Conservation (phyloP, 2,329 filamentous ascomycete species). For the Trichoderma sp. region DNA sequence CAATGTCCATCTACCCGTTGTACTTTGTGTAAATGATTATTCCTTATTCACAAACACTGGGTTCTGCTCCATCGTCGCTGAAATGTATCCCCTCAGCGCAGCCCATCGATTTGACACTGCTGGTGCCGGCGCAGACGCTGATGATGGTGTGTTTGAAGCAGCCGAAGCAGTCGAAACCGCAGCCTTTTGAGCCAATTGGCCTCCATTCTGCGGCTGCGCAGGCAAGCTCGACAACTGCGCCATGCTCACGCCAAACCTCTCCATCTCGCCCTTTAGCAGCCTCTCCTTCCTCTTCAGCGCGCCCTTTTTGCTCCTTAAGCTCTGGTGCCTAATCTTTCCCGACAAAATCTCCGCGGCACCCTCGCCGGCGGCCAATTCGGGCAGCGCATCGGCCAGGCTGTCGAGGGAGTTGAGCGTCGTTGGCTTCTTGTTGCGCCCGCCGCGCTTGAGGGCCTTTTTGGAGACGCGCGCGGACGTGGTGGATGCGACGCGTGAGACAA, state of each 20-base stretch:
- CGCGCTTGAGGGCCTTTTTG: slow-evolving; percentile 31
- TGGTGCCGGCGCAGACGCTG: slow-evolving; percentile 1
- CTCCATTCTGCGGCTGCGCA: slow-evolving; percentile 14
- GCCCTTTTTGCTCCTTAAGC: slow-evolving; percentile 73
- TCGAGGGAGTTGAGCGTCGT: slow-evolving; percentile 81
- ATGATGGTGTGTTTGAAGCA: background rate
- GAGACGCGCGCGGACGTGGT: slow-evolving; percentile 39
- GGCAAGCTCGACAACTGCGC: slow-evolving; percentile 65
- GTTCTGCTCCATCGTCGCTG: slow-evolving; percentile 86
- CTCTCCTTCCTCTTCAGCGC: slow-evolving; percentile 83
- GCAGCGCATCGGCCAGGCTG: slow-evolving; percentile 78
- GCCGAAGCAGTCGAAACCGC: background rate
- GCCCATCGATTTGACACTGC: slow-evolving; percentile 71
- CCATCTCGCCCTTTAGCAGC: slow-evolving; percentile 78
- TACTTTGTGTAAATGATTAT: slow-evolving; percentile 25
- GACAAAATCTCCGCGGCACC: slow-evolving; percentile 49
- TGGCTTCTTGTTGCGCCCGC: slow-evolving; percentile 51
- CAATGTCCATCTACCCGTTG: background rate
- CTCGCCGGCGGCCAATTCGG: slow-evolving; percentile 58
- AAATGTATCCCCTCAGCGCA: slow-evolving; percentile 80
- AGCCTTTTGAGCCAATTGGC: background rate
- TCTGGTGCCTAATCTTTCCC: slow-evolving; percentile 73
- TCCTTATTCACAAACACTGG: slow-evolving; percentile 63
- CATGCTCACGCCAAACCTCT: slow-evolving; percentile 82
- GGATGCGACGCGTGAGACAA: slow-evolving; percentile 77